Evolutionary conservation across 768 basidiomycete species (phyloP).

Genomic region (Kwoniella sp.): DNA sequence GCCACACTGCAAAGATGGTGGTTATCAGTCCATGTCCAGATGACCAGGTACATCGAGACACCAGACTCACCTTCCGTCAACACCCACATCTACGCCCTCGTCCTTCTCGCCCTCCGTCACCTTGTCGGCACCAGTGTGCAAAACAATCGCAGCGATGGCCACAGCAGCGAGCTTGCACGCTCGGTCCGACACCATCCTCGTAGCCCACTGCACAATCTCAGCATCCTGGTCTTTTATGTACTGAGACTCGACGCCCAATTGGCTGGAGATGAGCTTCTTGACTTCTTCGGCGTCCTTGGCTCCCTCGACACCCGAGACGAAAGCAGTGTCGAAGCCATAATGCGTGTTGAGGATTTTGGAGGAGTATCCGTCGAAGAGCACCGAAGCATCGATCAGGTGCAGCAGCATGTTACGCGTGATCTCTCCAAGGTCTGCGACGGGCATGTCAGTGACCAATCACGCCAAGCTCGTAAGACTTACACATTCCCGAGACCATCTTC

Average conservation of each 20-base stretch:
- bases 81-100: conserved; percentile 67
- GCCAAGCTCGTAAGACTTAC: conserved; percentile 21
- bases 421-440: conserved; percentile 70
- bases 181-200: conserved; percentile 69
- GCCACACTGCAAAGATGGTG: conserved; percentile 60
- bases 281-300: conserved; percentile 58
- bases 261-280: conserved; percentile 57
- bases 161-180: conserved; percentile 79
- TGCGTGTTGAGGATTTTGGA: conserved; percentile 72
- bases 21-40: neutral
- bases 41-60: neutral
- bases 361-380: conserved; percentile 74
- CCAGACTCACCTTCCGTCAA: conserved; percentile 76
- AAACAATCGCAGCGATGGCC: conserved; percentile 76
- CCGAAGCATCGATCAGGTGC: conserved; percentile 59
- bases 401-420: conserved; percentile 79
- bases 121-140: conserved; percentile 71
- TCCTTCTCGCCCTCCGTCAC: conserved; percentile 56
- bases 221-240: conserved; percentile 56
- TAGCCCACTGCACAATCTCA: conserved; percentile 76
- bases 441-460: neutral
- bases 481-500: conserved; percentile 99
- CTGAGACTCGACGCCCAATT: conserved; percentile 59
- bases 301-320: conserved; percentile 76
- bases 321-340: conserved; percentile 91